Evolutionary conservation across 2,329 filamentous ascomycete species (phyloP), one percentile per base, ranked within the genome.

Genomic region (Calonectria henricotiae): DNA sequence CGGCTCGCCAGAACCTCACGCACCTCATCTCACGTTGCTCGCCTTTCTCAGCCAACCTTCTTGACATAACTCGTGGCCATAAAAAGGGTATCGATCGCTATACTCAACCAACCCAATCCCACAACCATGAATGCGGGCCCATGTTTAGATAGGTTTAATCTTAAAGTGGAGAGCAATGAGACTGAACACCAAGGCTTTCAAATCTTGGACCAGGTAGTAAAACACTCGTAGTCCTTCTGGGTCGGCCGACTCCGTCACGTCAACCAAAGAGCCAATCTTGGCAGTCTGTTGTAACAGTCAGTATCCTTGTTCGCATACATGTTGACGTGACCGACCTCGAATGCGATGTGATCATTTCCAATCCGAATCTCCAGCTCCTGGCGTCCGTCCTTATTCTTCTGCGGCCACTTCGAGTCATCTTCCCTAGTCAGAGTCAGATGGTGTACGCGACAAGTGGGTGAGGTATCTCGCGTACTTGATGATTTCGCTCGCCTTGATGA

Each of bases 301-400:
- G 72, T 73, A 37, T 60, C 13, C 23, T 11, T 51, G 27, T 25
- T 63, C 25, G 39, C 32, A 25, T 25, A 9, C 32, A 27, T 27
- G 6, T 41, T 41, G 8, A 32, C 23, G 23, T 69, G 49, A 78
- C 87, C 72, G 83, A 95, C 95, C 92, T 99, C 96, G 76, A 99
- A 99, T 1, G 95, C 97, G 76, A 99, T 98, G 82, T 98, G 96
- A 74, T 99, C 96, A 78, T 93, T 96, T 47, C 96, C 96, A 67
- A 99, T 82, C 60, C 95, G 90, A 69, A 99, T 98, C 83, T 99
- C 96, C 58, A 99, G 88, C 85, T 99, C 96, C 82, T 99, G 96
- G 73, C 96, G 91, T 41, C 96, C 96, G 78, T 99, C 96, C 85
- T 98, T 98, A 86, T 99, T 99, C 89, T 98, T 99, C 83, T 97